These are phyloP conservation scores for Exophiala sp. DNA, from an alignment of 2,329 filamentous ascomycete species.

Conservation along the genomic window DNA sequence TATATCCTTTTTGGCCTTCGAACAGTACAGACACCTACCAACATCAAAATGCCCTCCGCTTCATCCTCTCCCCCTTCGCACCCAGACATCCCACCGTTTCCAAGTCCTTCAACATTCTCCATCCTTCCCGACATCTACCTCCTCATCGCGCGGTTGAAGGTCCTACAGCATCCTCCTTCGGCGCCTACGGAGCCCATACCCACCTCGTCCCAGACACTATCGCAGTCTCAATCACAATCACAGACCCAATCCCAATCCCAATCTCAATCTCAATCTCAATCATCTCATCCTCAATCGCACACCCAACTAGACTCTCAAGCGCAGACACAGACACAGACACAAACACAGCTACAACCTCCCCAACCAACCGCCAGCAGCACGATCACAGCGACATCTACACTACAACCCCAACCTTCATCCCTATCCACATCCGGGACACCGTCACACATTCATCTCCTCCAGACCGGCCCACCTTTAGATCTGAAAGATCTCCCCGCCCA, in stretches of 20 bases:
- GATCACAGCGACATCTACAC: constrained; percentile 23
- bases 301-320: neutral
- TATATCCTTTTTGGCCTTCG: neutral
- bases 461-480: constrained; percentile 41
- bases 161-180: constrained; percentile 13
- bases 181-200: neutral
- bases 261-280: constrained; percentile 19
- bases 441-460: neutral
- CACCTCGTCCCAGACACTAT: constrained; percentile 34
- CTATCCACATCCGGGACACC: constrained; percentile 24
- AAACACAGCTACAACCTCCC: constrained; percentile 16
- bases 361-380: constrained; percentile 30
- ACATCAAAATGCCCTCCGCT: constrained; percentile 14
- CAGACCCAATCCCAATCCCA: constrained; percentile 17
- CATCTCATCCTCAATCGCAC: no score
- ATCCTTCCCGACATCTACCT: constrained; percentile 74
- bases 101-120: constrained; percentile 78
- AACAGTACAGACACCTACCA: neutral
- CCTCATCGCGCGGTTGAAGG: constrained; percentile 63
- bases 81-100: constrained; percentile 44
- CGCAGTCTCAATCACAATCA: constrained; percentile 18
- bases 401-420: constrained; percentile 26
- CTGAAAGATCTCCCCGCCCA: constrained; percentile 74
- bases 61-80: constrained; percentile 6
- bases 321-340: constrained; percentile 10